These are phyloP conservation scores for Xylaria flabelliformis DNA, from an alignment of 495 filamentous ascomycete genomes.

Conservation along the genomic window DNA sequence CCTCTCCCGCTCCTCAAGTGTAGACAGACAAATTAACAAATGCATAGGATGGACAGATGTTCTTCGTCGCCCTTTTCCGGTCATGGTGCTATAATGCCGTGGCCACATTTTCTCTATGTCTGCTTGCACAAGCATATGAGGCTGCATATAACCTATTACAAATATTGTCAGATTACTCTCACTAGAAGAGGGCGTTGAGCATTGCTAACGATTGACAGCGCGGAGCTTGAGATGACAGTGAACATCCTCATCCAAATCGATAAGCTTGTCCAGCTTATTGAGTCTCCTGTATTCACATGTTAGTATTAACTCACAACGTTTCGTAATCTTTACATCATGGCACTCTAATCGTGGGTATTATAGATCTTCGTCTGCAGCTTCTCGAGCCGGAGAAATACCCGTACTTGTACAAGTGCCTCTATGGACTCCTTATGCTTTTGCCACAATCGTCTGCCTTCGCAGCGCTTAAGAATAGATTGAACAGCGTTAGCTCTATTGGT, in stretches of 20 bases:
- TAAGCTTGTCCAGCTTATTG: constrained; percentile 95
- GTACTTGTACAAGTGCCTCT: constrained; percentile 97
- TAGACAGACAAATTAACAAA: constrained; percentile 10
- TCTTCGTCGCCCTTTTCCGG: constrained; percentile 92
- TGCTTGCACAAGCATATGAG: constrained; percentile 97
- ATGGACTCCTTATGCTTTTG: constrained; percentile 95
- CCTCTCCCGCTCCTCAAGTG: constrained; percentile 13
- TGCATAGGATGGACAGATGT: constrained; percentile 83
- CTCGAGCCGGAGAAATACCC: constrained; percentile 98
- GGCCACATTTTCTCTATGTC: constrained; percentile 93
- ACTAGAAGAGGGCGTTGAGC: not conserved
- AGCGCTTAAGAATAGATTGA: constrained; percentile 93
- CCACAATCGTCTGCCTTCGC: constrained; percentile 98
- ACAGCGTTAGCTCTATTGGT: constrained; percentile 95
- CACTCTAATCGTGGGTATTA: constrained; percentile 25
- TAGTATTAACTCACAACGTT: constrained; percentile 33
- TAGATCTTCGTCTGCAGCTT: constrained; percentile 92
- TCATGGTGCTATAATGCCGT: constrained; percentile 99
- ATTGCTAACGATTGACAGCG: constrained; percentile 60
- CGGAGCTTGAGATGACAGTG: constrained; percentile 98
- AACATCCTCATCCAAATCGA: constrained; percentile 99
- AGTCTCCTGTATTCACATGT: constrained; percentile 99
- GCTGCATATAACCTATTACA: constrained; percentile 96
- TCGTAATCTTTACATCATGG: constrained; percentile 2
- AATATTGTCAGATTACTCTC: constrained; percentile 73